phyloP scores from a whole-genome alignment of 306 rosid species.

The Argentina anserina region DNA sequence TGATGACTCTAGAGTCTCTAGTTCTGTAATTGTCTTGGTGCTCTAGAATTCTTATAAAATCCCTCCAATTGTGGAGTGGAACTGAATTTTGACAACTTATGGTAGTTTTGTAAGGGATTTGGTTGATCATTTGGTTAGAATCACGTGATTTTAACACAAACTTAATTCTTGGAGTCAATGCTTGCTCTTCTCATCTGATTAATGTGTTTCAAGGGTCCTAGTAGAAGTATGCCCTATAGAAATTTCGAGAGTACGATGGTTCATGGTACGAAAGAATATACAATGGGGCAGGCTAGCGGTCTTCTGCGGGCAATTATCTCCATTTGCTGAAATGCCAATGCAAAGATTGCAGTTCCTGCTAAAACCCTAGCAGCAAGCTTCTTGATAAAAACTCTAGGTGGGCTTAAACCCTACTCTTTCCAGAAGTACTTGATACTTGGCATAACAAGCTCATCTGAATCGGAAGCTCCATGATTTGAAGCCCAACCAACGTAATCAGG shows the following conservation, averaged over 20 bases:
- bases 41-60: slow-evolving; percentile 46
- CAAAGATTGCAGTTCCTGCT: background rate
- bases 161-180: slow-evolving; percentile 13
- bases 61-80: slow-evolving; percentile 80
- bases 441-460: background rate
- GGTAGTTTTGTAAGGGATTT: slow-evolving; percentile 58
- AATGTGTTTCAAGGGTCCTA: background rate
- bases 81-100: slow-evolving; percentile 70
- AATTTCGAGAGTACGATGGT: background rate
- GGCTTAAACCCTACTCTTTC: background rate
- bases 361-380: background rate
- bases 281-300: background rate
- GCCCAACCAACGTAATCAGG: background rate
- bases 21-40: slow-evolving; percentile 47
- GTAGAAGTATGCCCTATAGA: background rate
- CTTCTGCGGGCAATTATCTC: background rate
- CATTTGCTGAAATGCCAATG: background rate
- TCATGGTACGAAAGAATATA: no score
- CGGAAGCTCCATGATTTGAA: background rate
- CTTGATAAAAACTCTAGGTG: background rate
- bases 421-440: background rate
- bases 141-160: slow-evolving; percentile 35
- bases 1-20: slow-evolving; percentile 20
- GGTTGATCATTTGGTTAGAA: slow-evolving; percentile 50
- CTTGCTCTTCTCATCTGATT: background rate